These are phyloP conservation scores for Neobulgaria alba DNA, from an alignment of 2,329 filamentous ascomycete genomes.

Conservation along the genomic window DNA sequence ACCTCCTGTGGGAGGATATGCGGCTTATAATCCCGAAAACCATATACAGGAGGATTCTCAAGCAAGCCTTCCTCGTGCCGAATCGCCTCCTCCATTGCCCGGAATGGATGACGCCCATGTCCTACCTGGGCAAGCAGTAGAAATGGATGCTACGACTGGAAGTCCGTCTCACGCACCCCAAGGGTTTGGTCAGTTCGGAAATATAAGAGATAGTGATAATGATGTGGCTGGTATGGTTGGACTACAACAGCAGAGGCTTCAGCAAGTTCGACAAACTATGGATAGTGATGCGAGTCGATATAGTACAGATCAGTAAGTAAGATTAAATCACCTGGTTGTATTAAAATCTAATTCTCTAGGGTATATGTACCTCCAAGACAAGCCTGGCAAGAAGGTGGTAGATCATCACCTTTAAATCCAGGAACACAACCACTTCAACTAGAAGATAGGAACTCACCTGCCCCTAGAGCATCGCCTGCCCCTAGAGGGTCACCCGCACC, in stretches of 20 bases:
- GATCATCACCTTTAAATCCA: slow-evolving; percentile 38
- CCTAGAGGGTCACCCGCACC: no score
- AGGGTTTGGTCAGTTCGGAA: slow-evolving; percentile 38
- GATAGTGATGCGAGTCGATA: slow-evolving; percentile 66
- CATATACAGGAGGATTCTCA: slow-evolving; percentile 13
- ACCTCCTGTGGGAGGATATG: slow-evolving; percentile 16
- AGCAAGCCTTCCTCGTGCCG: slow-evolving; percentile 46
- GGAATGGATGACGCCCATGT: slow-evolving; percentile 29
- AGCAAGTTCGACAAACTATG: slow-evolving; percentile 38
- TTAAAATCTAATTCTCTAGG: slow-evolving; percentile 17
- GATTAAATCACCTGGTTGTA: not conserved
- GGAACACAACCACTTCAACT: slow-evolving; percentile 23
- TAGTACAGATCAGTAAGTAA: slow-evolving; percentile 63
- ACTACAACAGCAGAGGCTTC: slow-evolving; percentile 49
- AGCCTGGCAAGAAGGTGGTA: slow-evolving; percentile 44
- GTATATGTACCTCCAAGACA: slow-evolving; percentile 46
- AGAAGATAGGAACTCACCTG: not conserved
- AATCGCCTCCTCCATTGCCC: slow-evolving; percentile 55
- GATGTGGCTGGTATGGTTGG: slow-evolving; percentile 69
- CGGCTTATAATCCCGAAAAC: slow-evolving; percentile 19
- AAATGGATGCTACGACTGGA: slow-evolving; percentile 68
- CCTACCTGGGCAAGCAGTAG: slow-evolving; percentile 56
- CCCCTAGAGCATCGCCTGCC: no score
- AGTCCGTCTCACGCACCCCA: slow-evolving; percentile 36
- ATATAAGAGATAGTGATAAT: slow-evolving; percentile 54